Evolutionary conservation across 2,329 filamentous ascomycete genomes (phyloP).

Genomic region (Aspergillus candidus): DNA sequence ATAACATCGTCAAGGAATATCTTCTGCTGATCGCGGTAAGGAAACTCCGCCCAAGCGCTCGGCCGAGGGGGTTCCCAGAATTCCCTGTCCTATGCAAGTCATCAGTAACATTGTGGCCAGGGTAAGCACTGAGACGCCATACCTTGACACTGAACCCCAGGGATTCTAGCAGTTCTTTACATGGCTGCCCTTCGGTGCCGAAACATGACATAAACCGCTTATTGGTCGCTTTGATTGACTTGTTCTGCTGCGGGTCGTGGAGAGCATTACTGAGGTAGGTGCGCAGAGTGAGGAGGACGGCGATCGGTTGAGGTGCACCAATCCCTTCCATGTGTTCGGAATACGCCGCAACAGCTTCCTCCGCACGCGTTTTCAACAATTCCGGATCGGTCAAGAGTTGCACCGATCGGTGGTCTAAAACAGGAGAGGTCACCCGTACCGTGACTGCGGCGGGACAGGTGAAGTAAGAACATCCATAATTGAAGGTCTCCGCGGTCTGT

Average conservation of each 20-base stretch:
- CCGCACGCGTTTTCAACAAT: constrained; percentile 48
- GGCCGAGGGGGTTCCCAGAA: constrained; percentile 41
- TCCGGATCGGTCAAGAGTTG: constrained; percentile 50
- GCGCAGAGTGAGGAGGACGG: constrained; percentile 52
- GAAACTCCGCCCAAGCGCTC: constrained; percentile 25
- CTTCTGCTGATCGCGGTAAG: constrained; percentile 36
- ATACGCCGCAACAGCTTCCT: constrained; percentile 46
- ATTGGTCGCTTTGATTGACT: constrained; percentile 54
- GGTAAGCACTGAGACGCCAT: constrained; percentile 16
- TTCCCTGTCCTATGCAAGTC: constrained; percentile 27
- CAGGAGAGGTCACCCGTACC: constrained; percentile 49
- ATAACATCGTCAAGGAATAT: constrained; percentile 55
- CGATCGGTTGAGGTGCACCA: constrained; percentile 46
- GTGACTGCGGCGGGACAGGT: constrained; percentile 50
- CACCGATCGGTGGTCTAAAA: constrained; percentile 46
- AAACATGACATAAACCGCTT: constrained; percentile 60
- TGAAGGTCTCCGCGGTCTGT: constrained; percentile 39
- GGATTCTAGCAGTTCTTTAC: constrained; percentile 51
- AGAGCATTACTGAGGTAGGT: constrained; percentile 57
- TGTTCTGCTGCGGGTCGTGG: constrained; percentile 44
- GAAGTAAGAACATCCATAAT: constrained; percentile 55
- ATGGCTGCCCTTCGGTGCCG: constrained; percentile 50
- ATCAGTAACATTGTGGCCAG: background rate
- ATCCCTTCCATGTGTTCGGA: constrained; percentile 51
- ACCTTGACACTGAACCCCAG: constrained; percentile 52